Conservation (phyloP, 1,139 yeast species). For the Arxiozyma bovina region DNA sequence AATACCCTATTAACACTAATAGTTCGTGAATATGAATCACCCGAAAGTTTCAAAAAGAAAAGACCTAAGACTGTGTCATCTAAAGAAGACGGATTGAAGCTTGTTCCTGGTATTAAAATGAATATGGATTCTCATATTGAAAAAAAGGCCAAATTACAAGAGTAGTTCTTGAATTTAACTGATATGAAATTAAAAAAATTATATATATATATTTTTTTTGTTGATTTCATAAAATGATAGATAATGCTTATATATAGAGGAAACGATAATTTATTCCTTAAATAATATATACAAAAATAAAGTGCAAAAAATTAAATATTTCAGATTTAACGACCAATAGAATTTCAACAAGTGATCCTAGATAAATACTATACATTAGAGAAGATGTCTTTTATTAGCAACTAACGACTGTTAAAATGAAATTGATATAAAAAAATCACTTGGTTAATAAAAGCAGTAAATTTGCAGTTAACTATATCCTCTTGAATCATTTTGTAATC, state of each 20-base stretch:
- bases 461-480: neutral
- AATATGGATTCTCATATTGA: slow-evolving; percentile 7
- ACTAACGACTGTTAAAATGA: neutral
- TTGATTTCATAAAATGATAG: neutral
- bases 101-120: neutral
- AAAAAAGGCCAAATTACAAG: slow-evolving; percentile 5
- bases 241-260: neutral
- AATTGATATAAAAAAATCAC: neutral
- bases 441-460: neutral
- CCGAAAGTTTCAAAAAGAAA: slow-evolving; percentile 32
- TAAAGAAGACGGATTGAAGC: slow-evolving; percentile 7
- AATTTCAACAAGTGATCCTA: neutral
- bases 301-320: neutral
- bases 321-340: neutral
- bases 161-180: neutral
- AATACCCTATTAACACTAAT: slow-evolving; percentile 70
- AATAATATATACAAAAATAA: too few species aligned
- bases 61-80: slow-evolving; percentile 10
- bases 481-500: neutral
- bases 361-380: too few species aligned
- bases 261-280: neutral
- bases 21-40: slow-evolving; percentile 71
- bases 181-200: neutral
- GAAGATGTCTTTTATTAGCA: neutral
- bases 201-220: neutral